Evolutionary conservation across 2,329 filamentous ascomycete genomes (phyloP), one percentile per base, ranked within the genome.

Genomic region (Sarocladiaceae sp.): DNA sequence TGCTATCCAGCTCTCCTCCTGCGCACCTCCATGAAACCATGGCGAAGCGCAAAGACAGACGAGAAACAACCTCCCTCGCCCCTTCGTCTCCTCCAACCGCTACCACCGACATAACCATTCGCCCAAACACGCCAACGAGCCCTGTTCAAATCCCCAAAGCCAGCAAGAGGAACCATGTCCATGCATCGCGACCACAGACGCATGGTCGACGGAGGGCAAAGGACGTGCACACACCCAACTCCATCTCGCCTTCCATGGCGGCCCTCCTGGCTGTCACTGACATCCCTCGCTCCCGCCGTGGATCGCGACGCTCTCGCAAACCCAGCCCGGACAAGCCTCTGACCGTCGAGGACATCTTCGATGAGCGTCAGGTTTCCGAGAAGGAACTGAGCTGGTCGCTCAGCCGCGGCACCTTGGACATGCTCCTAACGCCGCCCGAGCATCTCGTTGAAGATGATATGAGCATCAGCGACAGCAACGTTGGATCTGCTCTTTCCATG

Each of bases 361-460:
- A 70, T 51, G 68, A 72, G 43, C 73, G 73, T 11, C 70, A 73
- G 35, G 69, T 74, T 9, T 74, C 69, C 6, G 76, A 80, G 54
- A 80, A 82, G 58, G 73, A 79, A 45, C 60, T 81, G 5, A 78
- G 75, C 54, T 63, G 73, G 46, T 71, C 69, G 6, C 63, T 80
- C 33, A 69, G 69, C 51, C 72, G 67, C 48, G 74, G 68, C 44
- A 78, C 78, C 1, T 57, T 83, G 51, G 78, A 82, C 45, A 59
- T 82, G 47, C 65, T 83, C 5, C 64, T 83, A 4, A 76, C 73
- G 24, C 72, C 78, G 0, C 79, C 78, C 1, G 78, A 82, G n/a
- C 74, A 80, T 35, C 53, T 73, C 19, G 64, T 67, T 33, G 70
- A 75, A 24, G 72, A 78, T 48, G 66, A 68, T 29, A 54, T 58